A percentile compares a stretch with the other conserved stretches of the same genome.
Conservation (phyloP, 352 stramenopile species). For the Phytophthora rubi region DNA sequence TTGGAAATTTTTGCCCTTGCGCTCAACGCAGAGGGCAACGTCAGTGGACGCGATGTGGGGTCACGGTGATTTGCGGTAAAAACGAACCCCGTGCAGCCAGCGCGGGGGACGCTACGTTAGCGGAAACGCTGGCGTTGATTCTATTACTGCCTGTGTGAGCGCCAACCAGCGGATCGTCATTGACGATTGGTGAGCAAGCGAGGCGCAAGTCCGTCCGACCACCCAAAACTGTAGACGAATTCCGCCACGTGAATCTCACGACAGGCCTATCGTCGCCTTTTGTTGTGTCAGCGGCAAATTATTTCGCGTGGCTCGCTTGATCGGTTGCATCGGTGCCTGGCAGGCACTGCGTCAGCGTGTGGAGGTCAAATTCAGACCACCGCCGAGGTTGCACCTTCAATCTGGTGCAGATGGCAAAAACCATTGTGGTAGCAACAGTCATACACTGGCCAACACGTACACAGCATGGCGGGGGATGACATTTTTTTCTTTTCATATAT, state of each 20-base stretch:
- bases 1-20: no score
- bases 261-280: constrained; percentile 14
- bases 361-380: constrained; percentile 2
- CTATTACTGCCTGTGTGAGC: constrained; percentile 6
- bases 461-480: not conserved
- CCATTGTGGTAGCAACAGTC: no score
- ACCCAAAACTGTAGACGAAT: constrained; percentile 36
- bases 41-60: no score
- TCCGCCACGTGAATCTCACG: constrained; percentile 5
- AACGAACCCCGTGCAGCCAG: no score
- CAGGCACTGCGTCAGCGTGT: no score
- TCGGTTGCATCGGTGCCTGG: constrained; percentile 4
- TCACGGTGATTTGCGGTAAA: no score
- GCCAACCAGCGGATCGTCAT: constrained; percentile 10
- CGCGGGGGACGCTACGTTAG: not conserved
- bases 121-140: constrained; percentile 6
- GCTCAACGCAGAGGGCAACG: no score
- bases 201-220: constrained; percentile 26
- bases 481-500: constrained; percentile 29
- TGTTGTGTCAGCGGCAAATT: constrained; percentile 35
- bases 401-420: no score
- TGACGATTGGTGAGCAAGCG: constrained; percentile 19
- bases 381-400: no score
- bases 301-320: constrained; percentile 25
- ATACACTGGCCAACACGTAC: no score